These are phyloP conservation scores for Solanum virginianum DNA, from an alignment of 257 asterid species.

Conservation along the genomic window DNA sequence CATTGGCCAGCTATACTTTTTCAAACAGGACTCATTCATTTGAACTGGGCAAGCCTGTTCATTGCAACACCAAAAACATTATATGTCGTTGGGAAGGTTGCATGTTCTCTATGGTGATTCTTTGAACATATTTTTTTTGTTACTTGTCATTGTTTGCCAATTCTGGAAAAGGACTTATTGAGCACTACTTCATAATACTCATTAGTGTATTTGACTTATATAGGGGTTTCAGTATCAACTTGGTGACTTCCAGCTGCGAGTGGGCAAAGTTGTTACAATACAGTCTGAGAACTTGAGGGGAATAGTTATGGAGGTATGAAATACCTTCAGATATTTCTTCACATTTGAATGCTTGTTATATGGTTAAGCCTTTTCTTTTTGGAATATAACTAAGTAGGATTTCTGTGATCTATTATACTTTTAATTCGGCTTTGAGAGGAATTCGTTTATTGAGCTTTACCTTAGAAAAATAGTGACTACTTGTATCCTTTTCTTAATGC, in stretches of 20 bases:
- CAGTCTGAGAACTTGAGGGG: slow-evolving; percentile 88
- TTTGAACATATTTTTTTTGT: neutral
- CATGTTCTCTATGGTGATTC: neutral
- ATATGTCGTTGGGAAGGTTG: neutral
- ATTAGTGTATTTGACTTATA: neutral
- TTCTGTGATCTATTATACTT: neutral
- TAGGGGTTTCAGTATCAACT: slow-evolving; percentile 79
- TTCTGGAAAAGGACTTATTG: neutral
- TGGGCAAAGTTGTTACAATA: slow-evolving; percentile 82
- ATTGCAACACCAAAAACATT: neutral
- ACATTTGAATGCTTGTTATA: neutral
- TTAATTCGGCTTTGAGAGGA: neutral
- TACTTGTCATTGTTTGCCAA: neutral
- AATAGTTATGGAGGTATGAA: slow-evolving; percentile 87
- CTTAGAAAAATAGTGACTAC: neutral
- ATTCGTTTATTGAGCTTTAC: neutral
- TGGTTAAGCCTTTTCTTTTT: neutral
- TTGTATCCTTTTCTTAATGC: neutral
- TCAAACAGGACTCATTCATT: neutral
- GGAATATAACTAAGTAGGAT: neutral
- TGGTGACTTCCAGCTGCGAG: slow-evolving; percentile 91
- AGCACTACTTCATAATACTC: neutral
- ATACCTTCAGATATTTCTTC: neutral
- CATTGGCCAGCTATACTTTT: neutral
- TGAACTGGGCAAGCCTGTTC: neutral